Percentiles rank a stretch among this genome's conserved stretches.
These are phyloP conservation scores for Puccinia hordei DNA, from an alignment of 1,284 basidiomycete genomes.

Conservation along the genomic window DNA sequence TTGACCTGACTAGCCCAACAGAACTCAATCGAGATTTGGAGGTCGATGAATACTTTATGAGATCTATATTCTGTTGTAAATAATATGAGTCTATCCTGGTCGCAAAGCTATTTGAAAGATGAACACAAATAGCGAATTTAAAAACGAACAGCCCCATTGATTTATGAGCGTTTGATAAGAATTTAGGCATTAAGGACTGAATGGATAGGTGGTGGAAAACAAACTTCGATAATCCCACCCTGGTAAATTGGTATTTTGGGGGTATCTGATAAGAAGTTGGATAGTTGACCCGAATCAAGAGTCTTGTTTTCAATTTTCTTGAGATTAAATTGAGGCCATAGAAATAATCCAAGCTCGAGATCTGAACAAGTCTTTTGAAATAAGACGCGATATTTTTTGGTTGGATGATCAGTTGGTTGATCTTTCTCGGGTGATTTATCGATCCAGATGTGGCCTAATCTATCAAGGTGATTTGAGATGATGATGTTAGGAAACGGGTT, in stretches of 20 bases:
- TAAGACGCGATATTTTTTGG: constrained; percentile 23
- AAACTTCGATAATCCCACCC: constrained; percentile 23
- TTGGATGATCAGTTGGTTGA: not conserved
- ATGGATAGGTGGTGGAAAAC: not conserved
- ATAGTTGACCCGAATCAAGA: not conserved
- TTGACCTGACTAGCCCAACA: constrained; percentile 31
- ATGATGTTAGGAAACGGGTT: constrained; percentile 38
- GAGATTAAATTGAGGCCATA: constrained; percentile 37
- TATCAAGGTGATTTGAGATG: constrained; percentile 14
- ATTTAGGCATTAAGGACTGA: not conserved
- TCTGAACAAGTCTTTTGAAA: constrained; percentile 46
- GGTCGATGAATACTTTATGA: constrained; percentile 26
- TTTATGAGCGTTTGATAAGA: not conserved
- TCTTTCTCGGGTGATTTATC: constrained; percentile 7
- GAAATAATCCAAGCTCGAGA: constrained; percentile 19
- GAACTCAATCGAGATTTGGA: constrained; percentile 35
- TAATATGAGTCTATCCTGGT: constrained; percentile 35
- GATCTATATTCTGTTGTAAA: constrained; percentile 37
- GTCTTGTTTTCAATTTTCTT: constrained; percentile 7
- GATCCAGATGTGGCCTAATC: constrained; percentile 31
- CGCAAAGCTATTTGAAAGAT: constrained; percentile 24
- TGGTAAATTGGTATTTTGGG: constrained; percentile 43
- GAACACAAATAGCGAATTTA: not conserved
- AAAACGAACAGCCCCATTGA: not conserved
- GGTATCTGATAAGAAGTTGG: constrained; percentile 16